Evolutionary conservation across 495 filamentous ascomycete species (phyloP), one percentile per base, ranked within the genome.

Genomic region (Penicillium longicatenatum): DNA sequence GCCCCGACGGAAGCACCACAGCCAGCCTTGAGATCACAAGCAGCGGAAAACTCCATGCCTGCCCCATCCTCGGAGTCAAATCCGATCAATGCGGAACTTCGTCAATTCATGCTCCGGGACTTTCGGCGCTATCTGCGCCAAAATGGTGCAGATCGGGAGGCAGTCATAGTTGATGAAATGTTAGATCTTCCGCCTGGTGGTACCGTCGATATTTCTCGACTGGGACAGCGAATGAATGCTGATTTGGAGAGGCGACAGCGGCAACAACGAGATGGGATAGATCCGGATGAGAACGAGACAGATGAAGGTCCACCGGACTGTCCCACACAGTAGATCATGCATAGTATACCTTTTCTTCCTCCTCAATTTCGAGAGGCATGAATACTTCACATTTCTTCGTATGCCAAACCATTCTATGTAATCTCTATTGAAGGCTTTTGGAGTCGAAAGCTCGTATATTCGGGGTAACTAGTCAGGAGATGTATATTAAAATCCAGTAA

Each of bases 51-150:
- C 37, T 17, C 5, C 3, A 6, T 6, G 4, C 14, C 37, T 17
- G 4, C 1, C 8, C 16, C 14, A 12, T 4, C 4, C 37, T 4
- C 37, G 6, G 37, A 39, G 14, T 16, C 14, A 4, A 16, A 39
- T 39, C 37, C 37, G n/a, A 12, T 17, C 6, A 39, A n/a, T 39
- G 14, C 12, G 14, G 4, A 12, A n/a, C 12, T 39, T 7, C 37
- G 37, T 17, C 37, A 39, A n/a, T 4, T 11, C 19, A 37, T 62
- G 55, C 42, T 62, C 7, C 17, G 9, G 8, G 33, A 54, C 4
- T 62, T 62, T 21, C 35, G 39, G 31, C 22, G 29, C n/a, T 54
- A 50, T 30, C 10, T 62, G 14, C 55, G 55, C 19, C 20, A 37
- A 0, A 33, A 12, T 6, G 45, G 45, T 44, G 22, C 41, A n/a